Percentiles rank a stretch among this genome's conserved stretches.
These are phyloP conservation scores for Protomyces arabidopsidicola DNA, from an alignment of 1,139 yeast species.

Conservation along the genomic window DNA sequence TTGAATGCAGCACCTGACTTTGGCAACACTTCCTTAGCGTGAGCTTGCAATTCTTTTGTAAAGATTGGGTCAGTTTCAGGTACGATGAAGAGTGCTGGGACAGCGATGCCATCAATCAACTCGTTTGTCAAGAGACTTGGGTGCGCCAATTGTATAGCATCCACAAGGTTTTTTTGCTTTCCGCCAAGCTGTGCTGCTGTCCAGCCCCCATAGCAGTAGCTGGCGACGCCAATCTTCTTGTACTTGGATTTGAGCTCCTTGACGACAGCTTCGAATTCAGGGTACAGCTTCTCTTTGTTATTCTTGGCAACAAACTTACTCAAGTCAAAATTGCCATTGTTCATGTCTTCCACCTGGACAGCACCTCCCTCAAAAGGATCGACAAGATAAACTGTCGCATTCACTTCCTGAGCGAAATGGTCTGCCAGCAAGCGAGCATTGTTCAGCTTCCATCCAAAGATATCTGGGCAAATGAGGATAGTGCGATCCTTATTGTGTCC, in stretches of 20 bases:
- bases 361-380: background rate
- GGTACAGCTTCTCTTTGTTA: background rate
- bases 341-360: background rate
- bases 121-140: conserved; percentile 6
- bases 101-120: background rate
- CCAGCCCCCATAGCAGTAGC: conserved; percentile 15
- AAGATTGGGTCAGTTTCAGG: conserved; percentile 1
- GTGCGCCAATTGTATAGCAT: background rate
- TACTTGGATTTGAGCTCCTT: background rate
- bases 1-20: background rate
- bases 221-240: background rate
- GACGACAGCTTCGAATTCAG: background rate
- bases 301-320: background rate
- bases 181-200: background rate
- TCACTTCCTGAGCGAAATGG: background rate
- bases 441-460: conserved; percentile 11
- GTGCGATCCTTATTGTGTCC: conserved; percentile 3
- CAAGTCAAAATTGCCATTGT: background rate
- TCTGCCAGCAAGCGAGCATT: conserved; percentile 10
- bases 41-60: background rate
- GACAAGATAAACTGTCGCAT: conserved; percentile 5
- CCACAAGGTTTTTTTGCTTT: background rate
- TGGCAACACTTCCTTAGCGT: background rate
- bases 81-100: background rate
- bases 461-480: conserved; percentile 3